phyloP scores from a whole-genome alignment of 2,329 filamentous ascomycete genomes.

The Chrysosporium queenslandicum region DNA sequence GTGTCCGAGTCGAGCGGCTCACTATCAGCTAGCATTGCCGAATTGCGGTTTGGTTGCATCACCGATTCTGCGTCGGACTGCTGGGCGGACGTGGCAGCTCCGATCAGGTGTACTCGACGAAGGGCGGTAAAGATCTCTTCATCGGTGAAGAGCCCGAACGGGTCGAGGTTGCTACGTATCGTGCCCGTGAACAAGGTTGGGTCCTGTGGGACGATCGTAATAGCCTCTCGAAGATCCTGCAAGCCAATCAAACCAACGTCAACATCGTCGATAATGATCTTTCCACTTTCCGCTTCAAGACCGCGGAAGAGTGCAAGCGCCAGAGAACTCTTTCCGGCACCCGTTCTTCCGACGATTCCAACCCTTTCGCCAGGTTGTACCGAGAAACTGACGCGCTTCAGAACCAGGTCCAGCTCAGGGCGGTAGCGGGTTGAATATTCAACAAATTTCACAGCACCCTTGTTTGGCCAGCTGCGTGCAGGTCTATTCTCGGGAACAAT shows the following conservation, averaged over 20 bases:
- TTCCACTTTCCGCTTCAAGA: slow-evolving; percentile 79
- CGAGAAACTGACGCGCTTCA: slow-evolving; percentile 75
- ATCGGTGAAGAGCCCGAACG: slow-evolving; percentile 79
- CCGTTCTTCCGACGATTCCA: slow-evolving; percentile 89
- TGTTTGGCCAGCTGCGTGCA: slow-evolving; percentile 68
- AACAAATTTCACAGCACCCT: slow-evolving; percentile 78
- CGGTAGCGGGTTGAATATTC: slow-evolving; percentile 85
- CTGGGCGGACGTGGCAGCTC: slow-evolving; percentile 24
- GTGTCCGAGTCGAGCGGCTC: slow-evolving; percentile 11
- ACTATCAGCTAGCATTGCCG: neutral
- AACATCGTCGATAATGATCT: slow-evolving; percentile 82
- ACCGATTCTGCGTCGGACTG: slow-evolving; percentile 21
- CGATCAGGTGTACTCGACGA: slow-evolving; percentile 76
- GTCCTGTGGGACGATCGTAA: slow-evolving; percentile 97
- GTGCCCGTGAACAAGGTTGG: slow-evolving; percentile 86
- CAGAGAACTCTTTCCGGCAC: slow-evolving; percentile 91
- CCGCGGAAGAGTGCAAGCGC: slow-evolving; percentile 88
- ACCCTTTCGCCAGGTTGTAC: slow-evolving; percentile 83
- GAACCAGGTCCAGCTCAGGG: slow-evolving; percentile 72
- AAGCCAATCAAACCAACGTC: slow-evolving; percentile 84
- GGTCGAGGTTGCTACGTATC: slow-evolving; percentile 84
- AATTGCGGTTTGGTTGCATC: neutral
- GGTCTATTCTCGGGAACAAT: slow-evolving; percentile 71
- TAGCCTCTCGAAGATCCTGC: slow-evolving; percentile 82
- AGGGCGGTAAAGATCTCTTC: slow-evolving; percentile 82